Conservation (phyloP, 2,329 filamentous ascomycete species). For the Daldinia sp. region DNA sequence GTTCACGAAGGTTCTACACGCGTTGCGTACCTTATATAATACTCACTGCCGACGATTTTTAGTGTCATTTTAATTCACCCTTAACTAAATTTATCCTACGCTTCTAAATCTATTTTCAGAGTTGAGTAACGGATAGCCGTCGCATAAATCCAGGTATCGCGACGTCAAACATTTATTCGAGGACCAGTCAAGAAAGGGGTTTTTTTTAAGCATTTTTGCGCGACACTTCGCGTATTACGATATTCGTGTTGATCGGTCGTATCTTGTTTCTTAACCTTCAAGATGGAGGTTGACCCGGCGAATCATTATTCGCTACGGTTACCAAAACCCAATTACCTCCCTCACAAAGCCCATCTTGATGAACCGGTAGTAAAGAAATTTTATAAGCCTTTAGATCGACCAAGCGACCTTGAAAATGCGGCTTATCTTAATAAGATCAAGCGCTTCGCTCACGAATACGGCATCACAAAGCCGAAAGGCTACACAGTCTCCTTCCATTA, state of each 20-base stretch:
- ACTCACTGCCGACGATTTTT: background rate
- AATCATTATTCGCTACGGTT: constrained; percentile 59
- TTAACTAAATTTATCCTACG: background rate
- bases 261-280: constrained; percentile 24
- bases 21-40: background rate
- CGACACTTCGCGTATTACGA: background rate
- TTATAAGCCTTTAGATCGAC: constrained; percentile 57
- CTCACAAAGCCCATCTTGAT: constrained; percentile 61
- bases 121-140: background rate
- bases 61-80: background rate
- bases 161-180: background rate
- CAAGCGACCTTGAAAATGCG: constrained; percentile 63
- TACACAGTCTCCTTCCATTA: constrained; percentile 95
- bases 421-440: constrained; percentile 66
- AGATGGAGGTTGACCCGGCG: constrained; percentile 53
- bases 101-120: background rate
- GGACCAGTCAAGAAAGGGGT: background rate
- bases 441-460: constrained; percentile 66
- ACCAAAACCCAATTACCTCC: constrained; percentile 68
- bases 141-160: background rate
- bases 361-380: constrained; percentile 62
- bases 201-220: background rate
- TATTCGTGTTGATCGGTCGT: background rate
- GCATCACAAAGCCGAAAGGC: constrained; percentile 81
- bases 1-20: background rate